Evolutionary conservation across 768 basidiomycete genomes (phyloP), one percentile per base, ranked within the genome.

Genomic region (Termitomyces sp.): DNA sequence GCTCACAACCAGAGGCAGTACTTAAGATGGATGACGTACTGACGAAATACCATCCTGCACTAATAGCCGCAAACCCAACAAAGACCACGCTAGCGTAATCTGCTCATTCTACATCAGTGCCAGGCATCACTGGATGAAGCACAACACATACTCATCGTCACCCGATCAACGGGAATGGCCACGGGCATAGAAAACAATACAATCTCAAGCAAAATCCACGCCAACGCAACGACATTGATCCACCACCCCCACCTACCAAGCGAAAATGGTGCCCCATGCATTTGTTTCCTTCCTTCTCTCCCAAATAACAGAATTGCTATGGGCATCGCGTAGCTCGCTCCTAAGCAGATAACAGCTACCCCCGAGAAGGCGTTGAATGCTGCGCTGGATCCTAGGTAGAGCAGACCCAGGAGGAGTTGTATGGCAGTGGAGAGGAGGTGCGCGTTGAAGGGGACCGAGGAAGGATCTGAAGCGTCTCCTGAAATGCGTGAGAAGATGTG

Each of bases 41-140:
- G 56, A 83, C 75, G 41, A 76, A 47, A 58, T 87, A 87, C 85
- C 84, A 87, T 24, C 74, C 68, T 0, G 76, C 80, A 50, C 83
- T 84, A 34, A 87, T 76, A 14, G 70, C 58, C 1, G 71, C 81
- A 58, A 87, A 86, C 4, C 81, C 84, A 42, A 83, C 78, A 56
- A 85, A 86, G n/a, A 86, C 83, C 10, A 81, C 84, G 17, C 80
- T 80, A 10, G 84, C 84, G 57, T 84, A 85, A 67, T 88, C 85
- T 86, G 61, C 56, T 37, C 5, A 26, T 35, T 14, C 30, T 11
- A 15, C 22, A 30, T 54, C 50, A 52, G 43, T 35, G 28, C 15
- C 11, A 12, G 17, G 3, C 28, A 10, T 35, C 24, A 5, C 17
- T 10, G 10, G 15, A 17, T n/a, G 5, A 28, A 19, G 12, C 17